Evolutionary conservation across 1,284 basidiomycete species (phyloP), one percentile per base, ranked within the genome.

Genomic region (Grifola frondosa): DNA sequence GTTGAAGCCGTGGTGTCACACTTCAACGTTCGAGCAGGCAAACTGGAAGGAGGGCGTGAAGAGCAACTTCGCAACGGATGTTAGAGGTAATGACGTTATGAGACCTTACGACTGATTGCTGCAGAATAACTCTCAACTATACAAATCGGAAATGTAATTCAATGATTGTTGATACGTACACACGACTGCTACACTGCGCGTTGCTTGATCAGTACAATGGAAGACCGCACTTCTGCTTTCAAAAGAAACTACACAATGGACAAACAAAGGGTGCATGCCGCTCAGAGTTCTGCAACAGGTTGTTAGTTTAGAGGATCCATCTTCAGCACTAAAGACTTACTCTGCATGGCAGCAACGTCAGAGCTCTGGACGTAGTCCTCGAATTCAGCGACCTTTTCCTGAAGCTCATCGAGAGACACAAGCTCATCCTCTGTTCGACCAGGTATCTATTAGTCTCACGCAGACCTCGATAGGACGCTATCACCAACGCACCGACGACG

Each of bases 291-390:
- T n/a, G n/a, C n/a, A n/a, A n/a, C n/a, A n/a, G n/a, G n/a, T n/a
- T n/a, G n/a, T n/a, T n/a, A n/a, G n/a, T n/a, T n/a, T n/a, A n/a
- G n/a, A n/a, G n/a, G n/a, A n/a, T n/a, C 26, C 26, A 28, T 10
- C 26, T 28, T 28, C 26, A 10, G 26, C 26, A n/a, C n/a, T 25
- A 29, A 44, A 21, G 3, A 71, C 85, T 55, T 64, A 90, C 88
- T 91, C 68, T 91, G 89, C 88, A 91, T 91, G 51, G 89, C 91
- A 57, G 85, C 84, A 52, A 97, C 65, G 68, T 99, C 97, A 34
- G 88, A 78, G 66, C 91, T 95, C 80, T 99, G 96, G 57, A 98
- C 87, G 68, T 89, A 93, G 66, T 99, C 97, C 46, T 97, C 95
- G 59, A 94, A 85, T 61, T 89, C 91, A 15, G 72, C 71, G 50